A percentile compares a stretch with the other conserved stretches of the same genome.
These are phyloP conservation scores for Misopates orontium DNA, from an alignment of 257 asterid genomes.

Conservation along the genomic window DNA sequence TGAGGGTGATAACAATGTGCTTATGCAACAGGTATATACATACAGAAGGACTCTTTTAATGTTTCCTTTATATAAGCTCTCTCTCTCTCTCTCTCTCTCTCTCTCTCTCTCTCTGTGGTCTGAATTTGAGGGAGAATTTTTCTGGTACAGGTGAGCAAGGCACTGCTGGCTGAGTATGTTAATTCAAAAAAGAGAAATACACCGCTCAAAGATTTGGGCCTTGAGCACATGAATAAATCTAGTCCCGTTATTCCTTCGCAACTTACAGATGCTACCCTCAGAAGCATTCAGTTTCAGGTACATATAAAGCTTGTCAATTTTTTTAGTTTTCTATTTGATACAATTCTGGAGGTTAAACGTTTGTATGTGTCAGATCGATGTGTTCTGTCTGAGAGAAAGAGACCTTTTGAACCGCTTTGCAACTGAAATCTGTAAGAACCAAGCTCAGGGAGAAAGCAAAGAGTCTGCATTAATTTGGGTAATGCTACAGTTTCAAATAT, in stretches of 20 bases:
- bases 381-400: conserved; percentile 87
- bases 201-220: conserved; percentile 80
- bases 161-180: conserved; percentile 69
- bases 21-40: conserved; percentile 84
- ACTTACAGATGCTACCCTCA: conserved; percentile 45
- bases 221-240: conserved; percentile 84
- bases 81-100: no score
- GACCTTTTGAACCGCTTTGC: conserved; percentile 80
- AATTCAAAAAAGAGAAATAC: conserved; percentile 57
- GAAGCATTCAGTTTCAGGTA: conserved; percentile 74
- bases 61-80: no score
- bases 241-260: conserved; percentile 64
- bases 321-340: no score
- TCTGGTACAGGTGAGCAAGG: conserved; percentile 79
- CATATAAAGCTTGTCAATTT: conserved; percentile 15
- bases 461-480: conserved; percentile 73
- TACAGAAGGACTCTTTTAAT: no score
- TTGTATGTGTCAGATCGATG: conserved; percentile 51
- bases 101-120: no score
- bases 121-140: background rate
- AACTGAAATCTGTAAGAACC: conserved; percentile 60
- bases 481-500: conserved; percentile 13
- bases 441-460: conserved; percentile 77
- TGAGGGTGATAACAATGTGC: conserved; percentile 96
- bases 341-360: no score